Percentiles rank a stretch among this genome's conserved stretches.
These are phyloP conservation scores for Lactarius quietus DNA, from an alignment of 768 basidiomycete species.

Conservation along the genomic window DNA sequence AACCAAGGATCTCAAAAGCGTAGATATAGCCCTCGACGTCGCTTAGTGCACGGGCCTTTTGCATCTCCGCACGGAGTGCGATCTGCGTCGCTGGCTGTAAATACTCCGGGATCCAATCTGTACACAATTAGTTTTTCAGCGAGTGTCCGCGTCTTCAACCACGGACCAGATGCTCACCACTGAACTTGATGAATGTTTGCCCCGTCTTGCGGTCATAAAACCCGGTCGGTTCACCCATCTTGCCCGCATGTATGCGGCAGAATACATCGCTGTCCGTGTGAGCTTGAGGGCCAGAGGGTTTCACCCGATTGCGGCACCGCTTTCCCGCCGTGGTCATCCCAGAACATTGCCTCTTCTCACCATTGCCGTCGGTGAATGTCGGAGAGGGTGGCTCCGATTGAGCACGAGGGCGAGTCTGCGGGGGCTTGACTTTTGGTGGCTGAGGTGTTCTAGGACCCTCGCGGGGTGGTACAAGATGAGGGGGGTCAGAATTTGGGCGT, in stretches of 20 bases:
- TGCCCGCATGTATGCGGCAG: slow-evolving; percentile 63
- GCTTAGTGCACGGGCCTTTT: slow-evolving; percentile 46
- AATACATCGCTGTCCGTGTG: slow-evolving; percentile 41
- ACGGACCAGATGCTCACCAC: slow-evolving; percentile 36
- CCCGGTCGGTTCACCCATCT: slow-evolving; percentile 49
- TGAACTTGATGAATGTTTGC: slow-evolving; percentile 52
- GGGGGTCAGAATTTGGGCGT: neutral
- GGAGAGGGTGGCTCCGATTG: slow-evolving; percentile 26
- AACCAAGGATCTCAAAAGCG: slow-evolving; percentile 74
- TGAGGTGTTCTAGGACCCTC: slow-evolving; percentile 17
- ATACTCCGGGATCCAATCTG: slow-evolving; percentile 71
- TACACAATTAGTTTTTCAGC: neutral
- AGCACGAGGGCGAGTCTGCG: slow-evolving; percentile 10
- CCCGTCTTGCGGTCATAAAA: slow-evolving; percentile 52
- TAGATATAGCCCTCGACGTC: slow-evolving; percentile 80
- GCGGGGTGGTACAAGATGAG: neutral
- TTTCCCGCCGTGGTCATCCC: slow-evolving; percentile 63
- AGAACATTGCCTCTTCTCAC: slow-evolving; percentile 47
- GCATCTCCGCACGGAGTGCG: slow-evolving; percentile 53
- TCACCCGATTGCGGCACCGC: slow-evolving; percentile 52
- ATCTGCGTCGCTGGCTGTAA: slow-evolving; percentile 58
- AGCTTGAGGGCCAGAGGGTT: slow-evolving; percentile 35
- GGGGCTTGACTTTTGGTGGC: slow-evolving; percentile 9
- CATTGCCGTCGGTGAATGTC: slow-evolving; percentile 24
- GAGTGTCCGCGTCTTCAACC: neutral